Percentiles rank a stretch among this genome's conserved stretches.
phyloP scores from a whole-genome alignment of 805 yeast species.

The Candida loeiensis region DNA sequence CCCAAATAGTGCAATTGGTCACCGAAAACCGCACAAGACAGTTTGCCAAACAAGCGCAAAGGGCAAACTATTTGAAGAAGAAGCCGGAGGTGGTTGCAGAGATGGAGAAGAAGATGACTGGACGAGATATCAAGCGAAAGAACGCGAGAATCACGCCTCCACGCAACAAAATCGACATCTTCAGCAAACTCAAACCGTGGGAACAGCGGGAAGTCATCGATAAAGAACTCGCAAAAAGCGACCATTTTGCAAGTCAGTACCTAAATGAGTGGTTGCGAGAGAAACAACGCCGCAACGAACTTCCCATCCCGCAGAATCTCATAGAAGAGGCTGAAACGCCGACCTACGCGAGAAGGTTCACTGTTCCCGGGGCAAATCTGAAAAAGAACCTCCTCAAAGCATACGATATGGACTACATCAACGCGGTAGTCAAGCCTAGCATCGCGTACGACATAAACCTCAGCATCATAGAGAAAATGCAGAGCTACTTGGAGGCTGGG shows the following conservation, averaged over 20 bases:
- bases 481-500: constrained; percentile 26
- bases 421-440: constrained; percentile 30
- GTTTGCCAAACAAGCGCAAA: constrained; percentile 16
- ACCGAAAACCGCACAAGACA: constrained; percentile 5
- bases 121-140: constrained; percentile 5
- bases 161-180: constrained; percentile 5
- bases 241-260: constrained; percentile 16
- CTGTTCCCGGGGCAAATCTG: constrained; percentile 25
- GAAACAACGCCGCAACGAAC: constrained; percentile 21
- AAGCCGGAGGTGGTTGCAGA: constrained; percentile 7
- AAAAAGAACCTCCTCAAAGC: constrained; percentile 12
- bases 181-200: constrained; percentile 7
- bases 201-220: constrained; percentile 15
- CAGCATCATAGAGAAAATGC: constrained; percentile 19
- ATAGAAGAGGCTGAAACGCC: constrained; percentile 16
- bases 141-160: constrained; percentile 2
- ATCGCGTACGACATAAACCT: constrained; percentile 33
- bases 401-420: constrained; percentile 31
- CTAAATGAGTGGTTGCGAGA: constrained; percentile 27
- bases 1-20: neutral
- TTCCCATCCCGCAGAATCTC: constrained; percentile 33
- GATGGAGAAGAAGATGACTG: constrained; percentile 13
- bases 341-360: constrained; percentile 9
- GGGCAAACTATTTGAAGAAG: constrained; percentile 7
- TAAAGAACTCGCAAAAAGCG: constrained; percentile 11